Conservation (phyloP, 352 stramenopile genomes). For the Pythium dissotocum region DNA sequence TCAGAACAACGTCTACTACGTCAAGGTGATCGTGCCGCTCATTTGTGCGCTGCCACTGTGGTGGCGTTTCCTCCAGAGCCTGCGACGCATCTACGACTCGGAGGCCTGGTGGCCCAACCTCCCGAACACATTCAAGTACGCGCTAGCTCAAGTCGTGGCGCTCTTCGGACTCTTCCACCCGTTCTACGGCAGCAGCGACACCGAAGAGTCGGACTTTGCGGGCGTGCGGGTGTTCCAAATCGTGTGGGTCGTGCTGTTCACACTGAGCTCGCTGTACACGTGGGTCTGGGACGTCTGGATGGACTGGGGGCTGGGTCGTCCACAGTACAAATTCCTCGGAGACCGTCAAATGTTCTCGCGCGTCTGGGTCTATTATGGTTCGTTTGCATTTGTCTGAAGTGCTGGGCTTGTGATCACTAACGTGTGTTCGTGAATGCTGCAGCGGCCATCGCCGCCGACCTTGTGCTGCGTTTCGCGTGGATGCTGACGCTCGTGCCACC, state of each 20-base stretch:
- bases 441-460: slow-evolving; percentile 71
- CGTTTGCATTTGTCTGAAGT: neutral
- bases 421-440: neutral
- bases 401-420: neutral
- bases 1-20: slow-evolving; percentile 90
- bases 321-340: slow-evolving; percentile 76
- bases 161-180: slow-evolving; percentile 88
- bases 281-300: slow-evolving; percentile 88
- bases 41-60: slow-evolving; percentile 95
- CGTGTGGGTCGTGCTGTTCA: slow-evolving; percentile 79
- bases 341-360: slow-evolving; percentile 86
- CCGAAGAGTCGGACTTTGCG: slow-evolving; percentile 21
- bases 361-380: slow-evolving; percentile 75
- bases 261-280: slow-evolving; percentile 75
- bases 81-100: slow-evolving; percentile 94
- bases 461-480: slow-evolving; percentile 85
- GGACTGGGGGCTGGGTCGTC: slow-evolving; percentile 82
- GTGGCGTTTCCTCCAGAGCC: slow-evolving; percentile 97
- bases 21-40: slow-evolving; percentile 93
- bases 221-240: slow-evolving; percentile 46
- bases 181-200: slow-evolving; percentile 47
- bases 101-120: slow-evolving; percentile 95
- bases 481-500: slow-evolving; percentile 79
- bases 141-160: slow-evolving; percentile 78
- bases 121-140: slow-evolving; percentile 96